Percentiles rank a stretch among this genome's conserved stretches.
Evolutionary conservation across 768 basidiomycete species (phyloP).

Genomic region (Boletus barrowsii): DNA sequence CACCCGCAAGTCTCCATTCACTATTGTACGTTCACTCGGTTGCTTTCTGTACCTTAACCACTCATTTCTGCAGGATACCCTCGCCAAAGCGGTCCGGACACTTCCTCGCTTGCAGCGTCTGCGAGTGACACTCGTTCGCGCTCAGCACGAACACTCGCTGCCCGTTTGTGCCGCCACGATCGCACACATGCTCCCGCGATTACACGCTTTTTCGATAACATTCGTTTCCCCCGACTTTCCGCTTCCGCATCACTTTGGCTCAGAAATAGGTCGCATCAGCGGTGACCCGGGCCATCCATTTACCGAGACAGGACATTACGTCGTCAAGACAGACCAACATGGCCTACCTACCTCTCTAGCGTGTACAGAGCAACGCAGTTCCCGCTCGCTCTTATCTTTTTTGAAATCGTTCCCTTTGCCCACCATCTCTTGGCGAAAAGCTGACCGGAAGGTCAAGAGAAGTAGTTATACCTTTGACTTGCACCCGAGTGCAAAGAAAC

Average conservation of each 20-base stretch:
- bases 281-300: slow-evolving; percentile 26
- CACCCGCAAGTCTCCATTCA: slow-evolving; percentile 67
- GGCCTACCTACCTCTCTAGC: slow-evolving; percentile 55
- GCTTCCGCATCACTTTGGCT: slow-evolving; percentile 44
- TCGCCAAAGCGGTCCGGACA: slow-evolving; percentile 59
- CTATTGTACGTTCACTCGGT: slow-evolving; percentile 45
- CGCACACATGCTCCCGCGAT: slow-evolving; percentile 62
- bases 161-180: slow-evolving; percentile 57
- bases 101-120: slow-evolving; percentile 65
- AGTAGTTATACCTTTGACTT: slow-evolving; percentile 26
- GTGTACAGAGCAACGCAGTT: slow-evolving; percentile 46
- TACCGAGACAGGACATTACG: slow-evolving; percentile 50
- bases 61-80: slow-evolving; percentile 28
- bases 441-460: slow-evolving; percentile 30
- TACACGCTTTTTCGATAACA: slow-evolving; percentile 60
- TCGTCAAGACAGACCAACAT: slow-evolving; percentile 57
- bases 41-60: not conserved
- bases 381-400: slow-evolving; percentile 28
- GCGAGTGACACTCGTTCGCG: slow-evolving; percentile 61
- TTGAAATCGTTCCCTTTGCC: slow-evolving; percentile 25
- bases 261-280: slow-evolving; percentile 37
- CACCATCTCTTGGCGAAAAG: slow-evolving; percentile 21
- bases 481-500: slow-evolving; percentile 36
- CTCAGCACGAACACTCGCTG: slow-evolving; percentile 61
- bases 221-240: slow-evolving; percentile 61